phyloP scores from a whole-genome alignment of 2,329 filamentous ascomycete species.

The Epichloe coenophiala region DNA sequence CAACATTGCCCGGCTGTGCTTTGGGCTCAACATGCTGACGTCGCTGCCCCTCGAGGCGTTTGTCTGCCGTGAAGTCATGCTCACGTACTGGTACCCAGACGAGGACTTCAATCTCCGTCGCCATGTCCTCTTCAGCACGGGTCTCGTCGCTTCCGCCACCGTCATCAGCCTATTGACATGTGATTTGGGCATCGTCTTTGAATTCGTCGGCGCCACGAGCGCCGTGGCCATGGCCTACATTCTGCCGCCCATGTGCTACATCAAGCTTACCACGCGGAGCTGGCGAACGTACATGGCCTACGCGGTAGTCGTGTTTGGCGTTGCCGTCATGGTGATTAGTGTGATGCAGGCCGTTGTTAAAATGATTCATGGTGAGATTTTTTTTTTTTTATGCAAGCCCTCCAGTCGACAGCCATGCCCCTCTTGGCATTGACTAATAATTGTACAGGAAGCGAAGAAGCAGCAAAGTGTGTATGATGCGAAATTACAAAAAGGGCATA shows the following conservation, averaged over 20 bases:
- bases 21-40: conserved; percentile 97
- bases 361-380: conserved; percentile 30
- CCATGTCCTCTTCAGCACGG: conserved; percentile 76
- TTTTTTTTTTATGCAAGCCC: background rate
- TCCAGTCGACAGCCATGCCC: too few relatives aligned
- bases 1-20: conserved; percentile 87
- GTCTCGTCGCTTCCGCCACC: conserved; percentile 69
- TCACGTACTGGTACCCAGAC: conserved; percentile 60
- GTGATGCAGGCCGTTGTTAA: conserved; percentile 60
- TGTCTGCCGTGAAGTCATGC: conserved; percentile 93
- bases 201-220: conserved; percentile 89
- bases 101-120: conserved; percentile 70
- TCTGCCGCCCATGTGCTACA: conserved; percentile 84
- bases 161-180: conserved; percentile 71
- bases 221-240: conserved; percentile 93
- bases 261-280: conserved; percentile 71
- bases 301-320: conserved; percentile 64
- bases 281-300: conserved; percentile 62
- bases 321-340: conserved; percentile 68
- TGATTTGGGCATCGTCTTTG: conserved; percentile 87
- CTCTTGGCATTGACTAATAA: background rate
- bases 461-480: conserved; percentile 5
- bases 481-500: too few relatives aligned
- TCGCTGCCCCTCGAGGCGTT: conserved; percentile 94
- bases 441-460: conserved; percentile 6